These are phyloP conservation scores for Diaporthe capsici DNA, from an alignment of 2,329 filamentous ascomycete genomes.

Conservation along the genomic window DNA sequence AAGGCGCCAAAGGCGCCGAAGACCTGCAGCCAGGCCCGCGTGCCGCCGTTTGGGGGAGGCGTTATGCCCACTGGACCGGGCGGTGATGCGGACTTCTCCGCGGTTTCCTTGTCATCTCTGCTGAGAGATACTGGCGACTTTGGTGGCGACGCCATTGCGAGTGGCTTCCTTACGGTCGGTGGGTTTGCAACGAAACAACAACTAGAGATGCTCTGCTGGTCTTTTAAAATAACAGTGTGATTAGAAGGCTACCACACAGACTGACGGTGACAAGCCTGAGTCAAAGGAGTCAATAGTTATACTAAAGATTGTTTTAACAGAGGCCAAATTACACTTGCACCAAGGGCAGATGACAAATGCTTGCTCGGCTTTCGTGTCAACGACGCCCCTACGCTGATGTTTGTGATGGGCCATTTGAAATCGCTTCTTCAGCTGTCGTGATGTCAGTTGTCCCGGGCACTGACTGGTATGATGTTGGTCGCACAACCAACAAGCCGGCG, in stretches of 20 bases:
- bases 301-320: neutral
- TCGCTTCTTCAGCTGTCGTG: neutral
- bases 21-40: conserved; percentile 63
- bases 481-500: neutral
- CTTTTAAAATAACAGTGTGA: neutral
- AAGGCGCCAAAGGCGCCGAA: conserved; percentile 65
- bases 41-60: conserved; percentile 59
- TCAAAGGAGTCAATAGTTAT: neutral
- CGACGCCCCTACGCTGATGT: neutral
- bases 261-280: neutral
- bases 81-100: neutral
- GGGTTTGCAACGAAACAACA: neutral
- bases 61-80: neutral
- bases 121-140: neutral
- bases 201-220: neutral
- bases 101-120: neutral
- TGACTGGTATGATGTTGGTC: neutral
- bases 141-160: neutral
- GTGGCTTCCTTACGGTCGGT: neutral
- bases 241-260: neutral
- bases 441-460: neutral
- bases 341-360: neutral
- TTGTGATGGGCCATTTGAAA: neutral
- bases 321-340: neutral
- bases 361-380: neutral